Conservation (phyloP, 768 basidiomycete genomes). For the Austroboletus eburneus region DNA sequence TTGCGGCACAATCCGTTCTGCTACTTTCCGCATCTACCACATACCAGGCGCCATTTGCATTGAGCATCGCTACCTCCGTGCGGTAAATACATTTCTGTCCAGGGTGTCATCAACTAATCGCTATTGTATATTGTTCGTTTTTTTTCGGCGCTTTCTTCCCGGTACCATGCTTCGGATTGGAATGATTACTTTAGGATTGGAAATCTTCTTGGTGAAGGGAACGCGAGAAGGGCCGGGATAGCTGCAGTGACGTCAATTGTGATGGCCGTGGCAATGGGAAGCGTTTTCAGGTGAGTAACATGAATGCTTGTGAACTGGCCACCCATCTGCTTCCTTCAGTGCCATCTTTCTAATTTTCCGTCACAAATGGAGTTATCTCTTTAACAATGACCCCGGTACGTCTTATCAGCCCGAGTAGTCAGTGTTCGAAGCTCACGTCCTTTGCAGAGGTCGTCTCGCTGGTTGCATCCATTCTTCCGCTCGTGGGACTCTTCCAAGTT, state of each 20-base stretch:
- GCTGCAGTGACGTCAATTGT: conserved; percentile 62
- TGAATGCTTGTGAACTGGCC: too few species aligned
- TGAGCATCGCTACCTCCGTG: conserved; percentile 82
- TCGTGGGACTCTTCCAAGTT: conserved; percentile 78
- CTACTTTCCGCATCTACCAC: conserved; percentile 70
- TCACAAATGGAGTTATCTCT: conserved; percentile 65
- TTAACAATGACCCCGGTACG: conserved; percentile 65
- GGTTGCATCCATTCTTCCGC: conserved; percentile 64
- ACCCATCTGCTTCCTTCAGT: conserved; percentile 33
- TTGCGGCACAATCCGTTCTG: conserved; percentile 89
- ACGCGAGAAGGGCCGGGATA: conserved; percentile 66
- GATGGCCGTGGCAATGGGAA: conserved; percentile 61
- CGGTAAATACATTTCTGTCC: conserved; percentile 42
- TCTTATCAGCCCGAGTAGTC: background rate
- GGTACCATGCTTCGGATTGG: background rate
- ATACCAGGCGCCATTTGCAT: conserved; percentile 79
- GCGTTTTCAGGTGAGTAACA: conserved; percentile 62
- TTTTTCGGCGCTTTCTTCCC: background rate
- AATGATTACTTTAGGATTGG: conserved; percentile 54
- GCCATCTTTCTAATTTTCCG: conserved; percentile 57
- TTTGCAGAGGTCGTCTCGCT: conserved; percentile 39
- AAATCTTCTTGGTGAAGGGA: conserved; percentile 80
- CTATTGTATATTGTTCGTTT: background rate
- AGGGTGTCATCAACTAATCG: background rate
- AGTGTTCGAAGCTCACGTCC: background rate